Percentiles rank a stretch among this genome's conserved stretches.
Evolutionary conservation across 106 monocot species (phyloP).

Genomic region (Acorus calamus): DNA sequence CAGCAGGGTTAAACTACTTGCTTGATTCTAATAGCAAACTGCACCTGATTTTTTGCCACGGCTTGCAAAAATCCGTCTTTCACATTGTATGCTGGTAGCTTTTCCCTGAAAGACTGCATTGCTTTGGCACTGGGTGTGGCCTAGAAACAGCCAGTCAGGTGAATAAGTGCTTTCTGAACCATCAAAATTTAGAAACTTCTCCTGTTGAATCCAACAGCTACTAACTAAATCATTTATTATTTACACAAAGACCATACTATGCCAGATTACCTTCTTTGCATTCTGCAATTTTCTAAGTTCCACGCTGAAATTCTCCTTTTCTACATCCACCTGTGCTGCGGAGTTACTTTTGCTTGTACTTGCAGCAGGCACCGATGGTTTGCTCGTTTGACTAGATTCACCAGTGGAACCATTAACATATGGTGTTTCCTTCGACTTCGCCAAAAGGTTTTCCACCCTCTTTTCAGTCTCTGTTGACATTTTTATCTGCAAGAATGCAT

Average conservation of each 20-base stretch:
- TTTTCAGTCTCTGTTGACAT: constrained; percentile 88
- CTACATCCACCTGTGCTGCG: constrained; percentile 10
- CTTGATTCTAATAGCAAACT: background rate
- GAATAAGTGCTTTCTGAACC: no score
- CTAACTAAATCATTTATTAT: background rate
- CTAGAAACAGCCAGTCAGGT: constrained; percentile 9
- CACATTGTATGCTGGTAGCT: constrained; percentile 77
- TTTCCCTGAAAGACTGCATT: constrained; percentile 91
- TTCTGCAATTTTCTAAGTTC: constrained; percentile 71
- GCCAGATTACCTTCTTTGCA: constrained; percentile 52
- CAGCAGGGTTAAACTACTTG: no score
- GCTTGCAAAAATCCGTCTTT: constrained; percentile 73
- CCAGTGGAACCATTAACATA: constrained; percentile 16
- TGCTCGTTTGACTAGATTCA: constrained; percentile 27
- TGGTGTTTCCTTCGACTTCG: constrained; percentile 37
- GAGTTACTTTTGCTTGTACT: constrained; percentile 10
- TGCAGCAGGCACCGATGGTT: constrained; percentile 13
- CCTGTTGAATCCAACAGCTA: background rate
- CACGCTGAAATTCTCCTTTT: constrained; percentile 45
- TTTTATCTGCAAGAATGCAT: constrained; percentile 44
- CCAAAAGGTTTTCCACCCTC: constrained; percentile 66
- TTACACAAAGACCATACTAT: background rate
- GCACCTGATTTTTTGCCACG: constrained; percentile 70
- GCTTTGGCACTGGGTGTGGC: constrained; percentile 41
- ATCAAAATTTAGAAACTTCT: background rate